These are phyloP conservation scores for Haplosporangium sp. DNA, from an alignment of 371 early-diverging fungal genomes.

Conservation along the genomic window DNA sequence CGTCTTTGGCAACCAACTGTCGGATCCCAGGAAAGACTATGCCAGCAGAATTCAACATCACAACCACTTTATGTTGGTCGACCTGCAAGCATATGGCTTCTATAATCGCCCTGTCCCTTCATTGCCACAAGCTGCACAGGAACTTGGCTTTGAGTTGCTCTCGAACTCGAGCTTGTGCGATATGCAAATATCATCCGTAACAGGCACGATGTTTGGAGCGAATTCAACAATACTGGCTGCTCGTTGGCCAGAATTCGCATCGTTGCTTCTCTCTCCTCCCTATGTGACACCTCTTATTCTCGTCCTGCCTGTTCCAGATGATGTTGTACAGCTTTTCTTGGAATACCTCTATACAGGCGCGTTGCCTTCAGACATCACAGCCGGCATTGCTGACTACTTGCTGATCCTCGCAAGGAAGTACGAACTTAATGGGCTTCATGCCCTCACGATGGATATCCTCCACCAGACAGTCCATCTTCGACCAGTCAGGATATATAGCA, in stretches of 20 bases:
- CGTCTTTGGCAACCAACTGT: conserved; percentile 62
- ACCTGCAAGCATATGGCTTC: conserved; percentile 62
- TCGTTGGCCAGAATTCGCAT: conserved; percentile 47
- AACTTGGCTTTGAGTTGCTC: conserved; percentile 40
- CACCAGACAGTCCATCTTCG: conserved; percentile 30
- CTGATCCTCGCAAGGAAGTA: conserved; percentile 46
- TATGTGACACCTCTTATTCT: conserved; percentile 51
- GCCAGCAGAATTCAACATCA: conserved; percentile 64
- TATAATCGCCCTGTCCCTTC: conserved; percentile 52
- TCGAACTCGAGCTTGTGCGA: conserved; percentile 20
- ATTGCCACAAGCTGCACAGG: conserved; percentile 30
- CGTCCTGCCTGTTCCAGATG: conserved; percentile 42
- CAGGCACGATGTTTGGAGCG: conserved; percentile 36
- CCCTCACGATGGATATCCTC: conserved; percentile 34
- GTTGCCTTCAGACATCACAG: conserved; percentile 19
- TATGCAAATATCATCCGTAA: conserved; percentile 37
- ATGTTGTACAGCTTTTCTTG: conserved; percentile 37
- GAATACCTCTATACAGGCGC: conserved; percentile 51
- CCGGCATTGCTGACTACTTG: conserved; percentile 40
- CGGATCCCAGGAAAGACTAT: conserved; percentile 62
- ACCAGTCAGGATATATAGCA: conserved; percentile 40
- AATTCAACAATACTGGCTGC: conserved; percentile 47
- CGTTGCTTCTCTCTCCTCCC: conserved; percentile 44
- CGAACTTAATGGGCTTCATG: conserved; percentile 48
- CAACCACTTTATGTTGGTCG: conserved; percentile 59